phyloP scores from a whole-genome alignment of 768 basidiomycete species.

The Myochromella boudieri region DNA sequence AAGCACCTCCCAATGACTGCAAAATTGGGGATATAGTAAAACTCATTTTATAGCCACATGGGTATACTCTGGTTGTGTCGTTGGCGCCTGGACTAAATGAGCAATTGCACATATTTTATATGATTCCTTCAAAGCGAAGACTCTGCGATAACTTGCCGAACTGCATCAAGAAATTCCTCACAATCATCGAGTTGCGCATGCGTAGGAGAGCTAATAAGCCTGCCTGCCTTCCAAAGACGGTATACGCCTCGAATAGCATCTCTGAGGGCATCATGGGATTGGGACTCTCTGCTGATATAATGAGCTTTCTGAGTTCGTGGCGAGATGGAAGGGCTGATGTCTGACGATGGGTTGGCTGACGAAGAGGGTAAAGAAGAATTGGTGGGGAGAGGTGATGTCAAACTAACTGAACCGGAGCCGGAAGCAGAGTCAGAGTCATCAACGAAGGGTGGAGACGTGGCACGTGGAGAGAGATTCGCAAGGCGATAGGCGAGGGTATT shows the following conservation, averaged over 20 bases:
- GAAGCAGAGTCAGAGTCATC: conserved; percentile 25
- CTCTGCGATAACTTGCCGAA: conserved; percentile 30
- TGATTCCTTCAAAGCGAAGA: conserved; percentile 4
- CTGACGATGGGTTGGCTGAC: not conserved
- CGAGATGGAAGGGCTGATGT: conserved; percentile 2
- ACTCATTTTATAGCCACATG: too few species aligned
- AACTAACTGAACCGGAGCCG: conserved; percentile 2
- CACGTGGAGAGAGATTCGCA: conserved; percentile 30
- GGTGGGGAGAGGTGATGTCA: conserved; percentile 12
- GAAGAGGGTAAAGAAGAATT: conserved; percentile 5
- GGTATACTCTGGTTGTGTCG: too few species aligned
- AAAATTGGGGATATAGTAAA: too few species aligned
- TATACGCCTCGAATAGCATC: conserved; percentile 58
- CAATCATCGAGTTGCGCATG: conserved; percentile 25
- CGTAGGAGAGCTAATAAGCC: conserved; percentile 12
- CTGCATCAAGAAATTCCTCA: conserved; percentile 37
- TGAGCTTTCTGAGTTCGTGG: conserved; percentile 4
- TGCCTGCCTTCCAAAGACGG: conserved; percentile 54
- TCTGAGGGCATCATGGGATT: conserved; percentile 40
- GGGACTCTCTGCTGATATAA: not conserved
- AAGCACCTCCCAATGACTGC: too few species aligned
- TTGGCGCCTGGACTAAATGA: too few species aligned
- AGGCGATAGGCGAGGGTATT: conserved; percentile 38
- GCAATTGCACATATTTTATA: too few species aligned
- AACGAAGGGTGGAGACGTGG: conserved; percentile 22